Base-by-base conservation (phyloP, 2,329 filamentous ascomycete species). In the Penicillium sp. region DNA sequence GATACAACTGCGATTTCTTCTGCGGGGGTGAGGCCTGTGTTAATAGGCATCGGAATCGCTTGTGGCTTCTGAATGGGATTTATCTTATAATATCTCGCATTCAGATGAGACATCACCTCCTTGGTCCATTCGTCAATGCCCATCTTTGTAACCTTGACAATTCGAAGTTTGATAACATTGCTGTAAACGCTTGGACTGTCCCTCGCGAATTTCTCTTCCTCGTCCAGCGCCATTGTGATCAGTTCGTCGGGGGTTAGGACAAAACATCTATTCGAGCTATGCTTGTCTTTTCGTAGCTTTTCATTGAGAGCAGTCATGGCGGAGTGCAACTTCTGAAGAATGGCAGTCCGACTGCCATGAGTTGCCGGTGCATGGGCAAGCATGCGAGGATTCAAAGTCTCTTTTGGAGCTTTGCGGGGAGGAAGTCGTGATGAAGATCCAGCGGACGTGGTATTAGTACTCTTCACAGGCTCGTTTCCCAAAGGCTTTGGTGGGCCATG, bases 121-220 rank as follows among this genome's bases (percentile, higher is more conserved):
- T 84, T 80, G 56, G 83, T 82, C 90, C 92, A 97, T 45, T 89
- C 82, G 4, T 81, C 79, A 3, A 84, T 68, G 0, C 78, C 79
- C 88, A 96, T 92, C 58, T 87, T 88, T 67, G 88, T 90, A 68
- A 91, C 86, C 41, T 80, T 80, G 64, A 88, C 81, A 55, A 97
- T 87, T 34, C 86, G 86, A 61, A 91, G 89, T 68, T 92, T 95
- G 70, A 97, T 85, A 27, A 91, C 79, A 64, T 96, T 96, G 8
- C 82, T 79, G 67, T 99, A 99, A 29, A 97, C 84, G 0, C 81
- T 74, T 1, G 81, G 75, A 56, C 87, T 87, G 16, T 86, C 84
- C 13, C 79, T 79, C 1, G 91, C 91, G 8, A 85, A 77, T 35
- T 83, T 83, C 68, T 96, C 86, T 74, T 99, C 95, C 57, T 92